A percentile compares a stretch with the other conserved stretches of the same genome.
These are phyloP conservation scores for Fusarium palustre DNA, from an alignment of 2,329 filamentous ascomycete species.

Conservation along the genomic window DNA sequence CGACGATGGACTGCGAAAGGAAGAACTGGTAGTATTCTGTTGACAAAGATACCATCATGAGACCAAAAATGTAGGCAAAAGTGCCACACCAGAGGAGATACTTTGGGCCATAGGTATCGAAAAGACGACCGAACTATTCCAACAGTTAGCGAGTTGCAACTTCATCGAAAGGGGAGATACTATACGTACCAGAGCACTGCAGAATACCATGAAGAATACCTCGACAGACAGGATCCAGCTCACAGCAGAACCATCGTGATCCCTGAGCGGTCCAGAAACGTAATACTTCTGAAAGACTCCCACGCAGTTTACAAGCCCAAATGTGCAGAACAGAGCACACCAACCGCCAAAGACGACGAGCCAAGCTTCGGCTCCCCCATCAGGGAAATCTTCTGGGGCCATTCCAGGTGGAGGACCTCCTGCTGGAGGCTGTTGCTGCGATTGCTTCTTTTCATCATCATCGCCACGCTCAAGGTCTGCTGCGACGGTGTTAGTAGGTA, in stretches of 20 bases:
- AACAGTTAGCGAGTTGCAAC: not conserved
- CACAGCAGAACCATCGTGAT: slow-evolving; percentile 63
- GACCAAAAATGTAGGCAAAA: slow-evolving; percentile 68
- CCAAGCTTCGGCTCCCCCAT: slow-evolving; percentile 69
- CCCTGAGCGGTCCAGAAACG: slow-evolving; percentile 58
- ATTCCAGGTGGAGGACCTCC: slow-evolving; percentile 49
- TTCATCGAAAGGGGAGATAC: slow-evolving; percentile 26
- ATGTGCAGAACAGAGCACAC: slow-evolving; percentile 59
- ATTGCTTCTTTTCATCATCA: slow-evolving; percentile 22
- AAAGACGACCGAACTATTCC: slow-evolving; percentile 66
- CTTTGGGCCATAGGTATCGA: slow-evolving; percentile 73
- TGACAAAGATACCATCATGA: slow-evolving; percentile 72
- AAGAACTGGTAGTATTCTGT: slow-evolving; percentile 59
- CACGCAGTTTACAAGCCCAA: slow-evolving; percentile 58
- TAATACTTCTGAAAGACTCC: slow-evolving; percentile 73
- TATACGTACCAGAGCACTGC: slow-evolving; percentile 60
- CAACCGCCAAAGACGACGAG: slow-evolving; percentile 64
- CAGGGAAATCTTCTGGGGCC: slow-evolving; percentile 66
- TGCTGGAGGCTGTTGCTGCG: slow-evolving; percentile 27
- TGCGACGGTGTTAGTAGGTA: slow-evolving; percentile 47
- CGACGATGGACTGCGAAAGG: slow-evolving; percentile 57
- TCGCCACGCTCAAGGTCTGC: slow-evolving; percentile 46
- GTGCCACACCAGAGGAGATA: slow-evolving; percentile 66
- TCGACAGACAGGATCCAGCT: slow-evolving; percentile 71
- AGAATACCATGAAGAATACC: slow-evolving; percentile 61